Evolutionary conservation across 164 flowering plant genomes (phyloP), one percentile per base, ranked within the genome.

Genomic region (Berberis thunbergii): DNA sequence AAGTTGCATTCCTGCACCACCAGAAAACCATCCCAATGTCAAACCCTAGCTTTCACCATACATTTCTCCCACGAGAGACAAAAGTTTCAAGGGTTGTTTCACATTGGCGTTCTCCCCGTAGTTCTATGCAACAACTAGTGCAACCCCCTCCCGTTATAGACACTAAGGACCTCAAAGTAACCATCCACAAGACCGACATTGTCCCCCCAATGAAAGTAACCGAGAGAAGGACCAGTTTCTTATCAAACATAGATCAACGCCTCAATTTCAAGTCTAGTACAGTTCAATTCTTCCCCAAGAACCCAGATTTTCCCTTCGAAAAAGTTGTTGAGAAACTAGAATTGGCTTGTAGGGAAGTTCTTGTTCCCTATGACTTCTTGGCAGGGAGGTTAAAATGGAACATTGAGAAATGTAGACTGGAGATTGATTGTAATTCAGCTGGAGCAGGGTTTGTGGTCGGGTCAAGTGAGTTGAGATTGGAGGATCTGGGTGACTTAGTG

Each of bases 211-310:
- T 42, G 4, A 45, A 57, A 11, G 45, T 40, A 42, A 57, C 60
- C 7, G 45, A 57, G 41, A 41, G 60, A 42, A 57, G 41, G 41
- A 40, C 60, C 7, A 60, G 85, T 68, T 88, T 84, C 80, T 72
- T 88, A 45, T 83, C 91, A 1, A 84, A 86, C 85, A 86, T 88
- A 2, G 96, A 88, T 67, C 76, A 81, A 67, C 78, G 76, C 10
- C 85, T 88, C 56, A 83, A 74, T 42, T 80, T 86, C 67, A 60
- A 74, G 10, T 85, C 84, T 57, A 67, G 76, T 43, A 83, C 89
- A 0, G 65, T 84, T 60, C 86, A 81, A 59, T 88, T 84, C 75
- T 86, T 88, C 61, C 41, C 59, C 0, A 40, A 74, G 1, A 62
- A 77, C 69, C 69, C 68, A 1, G 67, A 79, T 6, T 84, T 77